phyloP scores from a whole-genome alignment of 106 monocot genomes.

The Phalaenopsis equestris region DNA sequence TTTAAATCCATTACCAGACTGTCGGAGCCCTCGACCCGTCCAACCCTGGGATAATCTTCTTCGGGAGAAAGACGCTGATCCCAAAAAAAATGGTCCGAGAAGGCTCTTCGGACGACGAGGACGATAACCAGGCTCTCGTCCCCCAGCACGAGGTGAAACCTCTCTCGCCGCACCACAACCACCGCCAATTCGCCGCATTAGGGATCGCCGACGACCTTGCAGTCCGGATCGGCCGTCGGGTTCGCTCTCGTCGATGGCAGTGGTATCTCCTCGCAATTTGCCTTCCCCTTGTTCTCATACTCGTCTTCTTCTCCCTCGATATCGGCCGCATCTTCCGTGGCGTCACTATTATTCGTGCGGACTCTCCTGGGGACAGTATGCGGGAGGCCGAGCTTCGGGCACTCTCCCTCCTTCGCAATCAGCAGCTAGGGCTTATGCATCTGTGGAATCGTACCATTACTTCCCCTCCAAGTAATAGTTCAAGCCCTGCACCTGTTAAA shows the following conservation, averaged over 20 bases:
- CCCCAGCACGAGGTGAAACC: slow-evolving; percentile 28
- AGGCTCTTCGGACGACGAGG: slow-evolving; percentile 44
- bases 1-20: neutral
- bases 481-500: slow-evolving; percentile 8
- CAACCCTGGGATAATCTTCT: neutral
- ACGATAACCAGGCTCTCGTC: slow-evolving; percentile 40
- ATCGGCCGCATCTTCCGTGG: slow-evolving; percentile 22
- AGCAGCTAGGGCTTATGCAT: slow-evolving; percentile 39
- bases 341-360: slow-evolving; percentile 4
- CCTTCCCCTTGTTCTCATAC: slow-evolving; percentile 38
- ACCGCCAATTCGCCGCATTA: slow-evolving; percentile 17
- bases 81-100: slow-evolving; percentile 18
- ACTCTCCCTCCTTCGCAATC: slow-evolving; percentile 60
- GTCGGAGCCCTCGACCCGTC: neutral
- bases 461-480: slow-evolving; percentile 4
- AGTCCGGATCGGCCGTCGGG: slow-evolving; percentile 1
- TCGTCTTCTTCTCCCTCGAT: slow-evolving; percentile 50
- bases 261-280: slow-evolving; percentile 33
- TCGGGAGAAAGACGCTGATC: neutral
- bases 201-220: slow-evolving; percentile 19
- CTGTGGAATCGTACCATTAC: slow-evolving; percentile 49
- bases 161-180: neutral
- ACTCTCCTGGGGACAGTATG: slow-evolving; percentile 29
- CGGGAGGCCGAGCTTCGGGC: slow-evolving; percentile 70
- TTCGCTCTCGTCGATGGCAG: slow-evolving; percentile 20